Evolutionary conservation across 176 grass and related monocot genomes (phyloP).

Genomic region (Tuctoria greenei): DNA sequence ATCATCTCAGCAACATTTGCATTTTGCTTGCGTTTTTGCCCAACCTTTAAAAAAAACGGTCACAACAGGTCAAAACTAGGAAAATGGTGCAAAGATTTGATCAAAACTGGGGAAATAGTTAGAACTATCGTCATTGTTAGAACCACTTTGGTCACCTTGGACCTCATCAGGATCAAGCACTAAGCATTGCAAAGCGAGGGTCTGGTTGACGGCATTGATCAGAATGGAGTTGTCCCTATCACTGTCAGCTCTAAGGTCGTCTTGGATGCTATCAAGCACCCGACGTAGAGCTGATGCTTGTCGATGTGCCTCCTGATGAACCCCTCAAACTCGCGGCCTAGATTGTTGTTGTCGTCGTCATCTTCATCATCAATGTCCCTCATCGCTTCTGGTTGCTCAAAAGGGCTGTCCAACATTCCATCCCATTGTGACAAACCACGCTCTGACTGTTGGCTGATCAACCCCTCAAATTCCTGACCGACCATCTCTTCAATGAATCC

Average conservation of each 20-base stretch:
- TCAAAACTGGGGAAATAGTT: no score
- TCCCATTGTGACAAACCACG: constrained; percentile 54
- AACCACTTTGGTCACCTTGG: constrained; percentile 34
- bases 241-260: constrained; percentile 58
- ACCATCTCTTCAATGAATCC: constrained; percentile 81
- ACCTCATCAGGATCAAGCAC: constrained; percentile 49
- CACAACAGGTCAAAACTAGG: no score
- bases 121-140: constrained; percentile 39
- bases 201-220: constrained; percentile 85
- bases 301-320: constrained; percentile 73
- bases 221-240: constrained; percentile 61
- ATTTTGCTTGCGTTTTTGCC: no score
- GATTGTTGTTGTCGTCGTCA: constrained; percentile 61
- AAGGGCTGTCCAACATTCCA: constrained; percentile 32
- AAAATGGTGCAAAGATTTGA: no score
- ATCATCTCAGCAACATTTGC: no score
- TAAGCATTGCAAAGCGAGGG: constrained; percentile 63
- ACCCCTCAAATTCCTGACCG: constrained; percentile 48
- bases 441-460: constrained; percentile 37
- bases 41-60: no score
- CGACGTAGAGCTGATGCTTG: constrained; percentile 59
- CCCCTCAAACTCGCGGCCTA: constrained; percentile 74
- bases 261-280: constrained; percentile 76
- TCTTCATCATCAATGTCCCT: constrained; percentile 67
- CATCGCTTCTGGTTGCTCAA: constrained; percentile 29